These are phyloP conservation scores for Citrus unshiu DNA, from an alignment of 345 rosid species.

Conservation along the genomic window DNA sequence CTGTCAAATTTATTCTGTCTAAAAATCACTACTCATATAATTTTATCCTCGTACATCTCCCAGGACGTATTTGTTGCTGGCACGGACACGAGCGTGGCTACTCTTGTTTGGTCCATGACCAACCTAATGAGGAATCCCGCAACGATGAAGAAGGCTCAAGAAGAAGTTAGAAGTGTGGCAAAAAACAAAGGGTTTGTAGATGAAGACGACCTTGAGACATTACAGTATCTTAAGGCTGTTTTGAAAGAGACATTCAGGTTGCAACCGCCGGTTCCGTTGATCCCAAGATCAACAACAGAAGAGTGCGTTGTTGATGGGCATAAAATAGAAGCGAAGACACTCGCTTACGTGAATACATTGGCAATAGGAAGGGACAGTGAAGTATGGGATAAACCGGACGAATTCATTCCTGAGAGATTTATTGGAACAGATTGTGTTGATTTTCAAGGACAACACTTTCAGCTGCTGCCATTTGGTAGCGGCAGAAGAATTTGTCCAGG, in stretches of 20 bases:
- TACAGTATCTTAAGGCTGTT: conserved; percentile 26
- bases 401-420: conserved; percentile 29
- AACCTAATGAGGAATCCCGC: conserved; percentile 21
- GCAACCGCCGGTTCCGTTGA: conserved; percentile 23
- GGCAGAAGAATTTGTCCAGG: conserved; percentile 38
- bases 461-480: conserved; percentile 25
- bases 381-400: conserved; percentile 18
- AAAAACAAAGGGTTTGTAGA: conserved; percentile 16
- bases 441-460: conserved; percentile 20
- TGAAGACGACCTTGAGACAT: conserved; percentile 19
- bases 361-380: conserved; percentile 37
- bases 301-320: conserved; percentile 16
- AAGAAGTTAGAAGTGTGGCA: conserved; percentile 14
- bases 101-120: conserved; percentile 33
- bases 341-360: conserved; percentile 21
- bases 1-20: too few species aligned
- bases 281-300: conserved; percentile 22
- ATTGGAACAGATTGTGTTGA: conserved; percentile 8
- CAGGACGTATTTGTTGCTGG: conserved; percentile 33
- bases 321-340: conserved; percentile 16
- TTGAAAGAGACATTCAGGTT: conserved; percentile 31
- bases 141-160: conserved; percentile 23
- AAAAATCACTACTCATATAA: too few species aligned
- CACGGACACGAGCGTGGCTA: conserved; percentile 21
- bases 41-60: not conserved